These are phyloP conservation scores for Xylariaceae sp. DNA, from an alignment of 2,329 filamentous ascomycete species.

Conservation along the genomic window DNA sequence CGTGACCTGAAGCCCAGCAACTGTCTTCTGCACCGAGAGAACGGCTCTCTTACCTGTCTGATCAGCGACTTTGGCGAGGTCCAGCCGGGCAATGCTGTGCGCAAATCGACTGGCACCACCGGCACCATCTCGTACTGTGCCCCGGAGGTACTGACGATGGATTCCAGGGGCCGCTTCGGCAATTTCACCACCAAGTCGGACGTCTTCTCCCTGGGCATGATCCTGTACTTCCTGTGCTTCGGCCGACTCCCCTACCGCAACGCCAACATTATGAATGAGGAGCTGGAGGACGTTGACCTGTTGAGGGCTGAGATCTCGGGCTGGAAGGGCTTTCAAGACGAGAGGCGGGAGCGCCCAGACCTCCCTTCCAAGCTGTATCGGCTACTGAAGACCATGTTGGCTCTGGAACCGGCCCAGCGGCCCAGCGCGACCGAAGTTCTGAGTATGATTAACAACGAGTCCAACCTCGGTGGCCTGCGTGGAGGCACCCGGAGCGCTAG, in stretches of 20 bases:
- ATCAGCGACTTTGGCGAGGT: slow-evolving; percentile 99
- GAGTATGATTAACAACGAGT: slow-evolving; percentile 53
- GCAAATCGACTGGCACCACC: slow-evolving; percentile 87
- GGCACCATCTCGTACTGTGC: slow-evolving; percentile 98
- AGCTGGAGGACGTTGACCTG: slow-evolving; percentile 82
- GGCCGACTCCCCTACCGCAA: slow-evolving; percentile 76
- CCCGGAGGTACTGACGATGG: slow-evolving; percentile 76
- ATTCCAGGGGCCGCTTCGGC: slow-evolving; percentile 63
- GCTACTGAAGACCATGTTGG: slow-evolving; percentile 72
- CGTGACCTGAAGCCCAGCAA: slow-evolving; percentile 95
- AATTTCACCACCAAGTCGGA: slow-evolving; percentile 98
- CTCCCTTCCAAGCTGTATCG: slow-evolving; percentile 80
- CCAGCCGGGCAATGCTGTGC: slow-evolving; percentile 69
- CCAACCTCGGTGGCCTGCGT: slow-evolving; percentile 34
- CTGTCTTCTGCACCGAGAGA: slow-evolving; percentile 76
- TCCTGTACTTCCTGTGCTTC: slow-evolving; percentile 97
- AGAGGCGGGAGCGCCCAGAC: slow-evolving; percentile 67
- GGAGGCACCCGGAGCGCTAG: slow-evolving; percentile 26
- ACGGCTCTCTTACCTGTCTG: slow-evolving; percentile 65
- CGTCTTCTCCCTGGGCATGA: slow-evolving; percentile 98
- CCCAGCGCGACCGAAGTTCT: slow-evolving; percentile 84
- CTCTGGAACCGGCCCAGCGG: slow-evolving; percentile 66
- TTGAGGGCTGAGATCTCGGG: slow-evolving; percentile 77
- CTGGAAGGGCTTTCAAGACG: slow-evolving; percentile 83
- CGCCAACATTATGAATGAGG: slow-evolving; percentile 80